phyloP scores from a whole-genome alignment of 331 rosid genomes.

The Acacia concinna region DNA sequence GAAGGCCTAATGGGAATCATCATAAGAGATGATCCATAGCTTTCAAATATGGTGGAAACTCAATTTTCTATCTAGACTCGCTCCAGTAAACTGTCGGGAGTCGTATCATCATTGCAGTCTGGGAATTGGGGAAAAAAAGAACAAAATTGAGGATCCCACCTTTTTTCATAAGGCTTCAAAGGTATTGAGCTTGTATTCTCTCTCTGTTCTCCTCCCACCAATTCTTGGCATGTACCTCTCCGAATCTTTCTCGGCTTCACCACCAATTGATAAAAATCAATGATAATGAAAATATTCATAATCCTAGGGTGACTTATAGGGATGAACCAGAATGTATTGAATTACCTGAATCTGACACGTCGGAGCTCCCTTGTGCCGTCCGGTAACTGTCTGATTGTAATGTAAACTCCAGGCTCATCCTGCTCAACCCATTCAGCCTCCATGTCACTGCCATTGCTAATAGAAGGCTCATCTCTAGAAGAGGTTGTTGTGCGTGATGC shows the following conservation, averaged over 20 bases:
- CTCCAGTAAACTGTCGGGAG: slow-evolving; percentile 22
- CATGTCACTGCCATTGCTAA: slow-evolving; percentile 75
- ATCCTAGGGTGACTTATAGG: neutral
- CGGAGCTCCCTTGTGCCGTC: slow-evolving; percentile 82
- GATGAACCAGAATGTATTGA: neutral
- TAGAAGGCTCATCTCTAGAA: slow-evolving; percentile 76
- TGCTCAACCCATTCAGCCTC: slow-evolving; percentile 85
- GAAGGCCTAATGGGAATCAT: slow-evolving; percentile 36
- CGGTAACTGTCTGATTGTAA: slow-evolving; percentile 73
- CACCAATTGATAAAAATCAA: neutral
- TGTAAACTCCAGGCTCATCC: slow-evolving; percentile 89
- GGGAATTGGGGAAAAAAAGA: neutral
- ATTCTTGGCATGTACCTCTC: slow-evolving; percentile 68
- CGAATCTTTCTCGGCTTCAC: slow-evolving; percentile 78
- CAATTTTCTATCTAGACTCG: slow-evolving; percentile 31
- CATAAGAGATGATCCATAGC: slow-evolving; percentile 25
- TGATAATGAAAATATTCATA: neutral
- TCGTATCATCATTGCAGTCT: slow-evolving; percentile 15
- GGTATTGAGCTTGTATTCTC: slow-evolving; percentile 82
- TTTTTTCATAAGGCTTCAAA: slow-evolving; percentile 17
- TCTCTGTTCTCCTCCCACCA: slow-evolving; percentile 96
- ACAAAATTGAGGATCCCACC: slow-evolving; percentile 42
- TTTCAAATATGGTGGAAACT: slow-evolving; percentile 7
- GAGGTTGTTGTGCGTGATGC: slow-evolving; percentile 73
- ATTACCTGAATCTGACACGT: slow-evolving; percentile 83